phyloP scores from a whole-genome alignment of 2,329 filamentous ascomycete genomes.

The Colletotrichum chrysophilum region DNA sequence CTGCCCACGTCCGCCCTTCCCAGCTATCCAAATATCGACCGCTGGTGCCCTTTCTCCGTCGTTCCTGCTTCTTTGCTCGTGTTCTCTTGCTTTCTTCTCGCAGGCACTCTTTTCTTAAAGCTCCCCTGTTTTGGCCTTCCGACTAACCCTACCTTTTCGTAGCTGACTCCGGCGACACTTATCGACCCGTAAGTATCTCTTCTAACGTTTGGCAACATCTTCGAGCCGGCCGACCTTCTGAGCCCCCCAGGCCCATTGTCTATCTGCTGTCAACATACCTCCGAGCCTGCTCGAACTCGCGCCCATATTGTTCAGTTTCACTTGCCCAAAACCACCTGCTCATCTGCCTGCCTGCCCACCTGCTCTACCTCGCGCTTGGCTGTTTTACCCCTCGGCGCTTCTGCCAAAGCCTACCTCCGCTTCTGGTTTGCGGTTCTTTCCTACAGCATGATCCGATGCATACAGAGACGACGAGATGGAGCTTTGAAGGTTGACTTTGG shows the following conservation, averaged over 20 bases:
- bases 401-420: not conserved
- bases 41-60: slow-evolving; percentile 25
- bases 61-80: slow-evolving; percentile 27
- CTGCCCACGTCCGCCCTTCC: slow-evolving; percentile 22
- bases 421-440: not conserved
- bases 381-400: not conserved
- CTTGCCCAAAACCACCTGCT: not conserved
- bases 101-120: not conserved
- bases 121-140: slow-evolving; percentile 41
- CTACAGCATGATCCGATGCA: not conserved
- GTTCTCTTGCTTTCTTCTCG: slow-evolving; percentile 6
- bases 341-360: not conserved
- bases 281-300: not conserved
- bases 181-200: slow-evolving; percentile 60
- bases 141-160: slow-evolving; percentile 30
- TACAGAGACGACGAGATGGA: not conserved
- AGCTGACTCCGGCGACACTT: slow-evolving; percentile 67
- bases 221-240: not conserved
- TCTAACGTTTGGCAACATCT: not conserved
- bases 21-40: slow-evolving; percentile 20
- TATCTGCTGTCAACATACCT: not conserved
- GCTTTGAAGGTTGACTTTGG: not conserved
- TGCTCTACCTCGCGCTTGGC: not conserved
- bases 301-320: not conserved
- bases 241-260: not conserved